Percentiles rank a stretch among this genome's conserved stretches.
Conservation (phyloP, 2,329 filamentous ascomycete species). For the Coniochaeta sp. region DNA sequence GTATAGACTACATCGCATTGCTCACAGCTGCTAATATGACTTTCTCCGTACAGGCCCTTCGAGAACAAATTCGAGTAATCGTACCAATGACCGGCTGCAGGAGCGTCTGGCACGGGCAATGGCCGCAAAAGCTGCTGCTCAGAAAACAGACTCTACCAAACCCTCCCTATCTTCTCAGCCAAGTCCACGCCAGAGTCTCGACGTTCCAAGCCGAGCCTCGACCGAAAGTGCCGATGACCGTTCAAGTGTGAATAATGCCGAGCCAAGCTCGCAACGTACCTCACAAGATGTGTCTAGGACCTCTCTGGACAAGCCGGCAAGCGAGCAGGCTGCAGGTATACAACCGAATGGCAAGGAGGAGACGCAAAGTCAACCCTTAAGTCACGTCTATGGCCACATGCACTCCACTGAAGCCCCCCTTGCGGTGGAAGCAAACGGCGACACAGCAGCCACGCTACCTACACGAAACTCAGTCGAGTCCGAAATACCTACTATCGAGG, state of each 20-base stretch:
- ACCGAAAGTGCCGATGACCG: slow-evolving; percentile 19
- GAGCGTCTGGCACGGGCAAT: slow-evolving; percentile 85
- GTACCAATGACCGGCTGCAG: slow-evolving; percentile 75
- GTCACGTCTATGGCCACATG: neutral
- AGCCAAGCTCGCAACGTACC: slow-evolving; percentile 11
- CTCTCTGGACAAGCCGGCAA: slow-evolving; percentile 4
- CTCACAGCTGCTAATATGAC: neutral
- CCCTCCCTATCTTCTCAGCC: slow-evolving; percentile 24
- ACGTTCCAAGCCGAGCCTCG: slow-evolving; percentile 22
- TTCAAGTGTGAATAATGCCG: slow-evolving; percentile 4
- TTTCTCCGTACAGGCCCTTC: slow-evolving; percentile 34
- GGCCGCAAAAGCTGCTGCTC: slow-evolving; percentile 54
- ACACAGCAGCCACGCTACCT: neutral
- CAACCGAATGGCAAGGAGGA: neutral
- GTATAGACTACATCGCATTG: neutral
- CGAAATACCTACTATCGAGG: neutral
- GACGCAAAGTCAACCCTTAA: neutral
- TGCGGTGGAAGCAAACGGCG: neutral
- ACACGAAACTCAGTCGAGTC: neutral
- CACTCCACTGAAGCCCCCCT: neutral
- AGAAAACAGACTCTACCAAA: slow-evolving; percentile 34
- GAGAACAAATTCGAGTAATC: slow-evolving; percentile 54
- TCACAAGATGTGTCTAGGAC: slow-evolving; percentile 15
- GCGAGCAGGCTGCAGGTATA: neutral
- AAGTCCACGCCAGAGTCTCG: slow-evolving; percentile 34